Base-by-base conservation (phyloP, 2,329 filamentous ascomycete species). In the Chaetomium olivaceum region DNA sequence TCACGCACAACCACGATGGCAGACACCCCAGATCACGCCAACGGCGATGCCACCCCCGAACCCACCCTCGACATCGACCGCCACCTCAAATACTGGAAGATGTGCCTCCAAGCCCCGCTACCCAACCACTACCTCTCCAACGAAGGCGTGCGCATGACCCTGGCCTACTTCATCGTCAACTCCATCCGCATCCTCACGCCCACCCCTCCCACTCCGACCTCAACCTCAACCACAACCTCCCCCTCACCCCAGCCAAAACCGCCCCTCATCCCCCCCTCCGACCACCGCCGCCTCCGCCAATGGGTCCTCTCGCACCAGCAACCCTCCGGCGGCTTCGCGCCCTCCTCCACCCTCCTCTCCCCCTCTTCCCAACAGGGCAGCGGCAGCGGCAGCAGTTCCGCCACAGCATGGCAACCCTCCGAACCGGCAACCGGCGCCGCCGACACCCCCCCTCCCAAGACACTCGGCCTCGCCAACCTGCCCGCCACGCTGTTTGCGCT, bases 281-380 rank as follows among this genome's bases (percentile, higher is more conserved):
- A 84, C 56, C 81, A 83, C 57, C 71, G 74, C 5, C 74, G 74
- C 2, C 78, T 87, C 55, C 82, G 84, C n/a, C 79, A 87, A 67
- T 98, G 94, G 93, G 87, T 98, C 54, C 90, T 98, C 67, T 83
- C 84, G 52, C 92, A 93, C 74, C 94, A 97, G 77, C 91, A 97
- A 71, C 89, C 91, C 0, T 82, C 86, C 43, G 95, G 95, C 31
- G 95, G 95, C 19, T 98, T 99, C 79, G 89, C 91, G 69, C 93
- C 92, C 50, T 93, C 91, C 68, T 90, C 93, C 1, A 91, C 85
- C 78, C 76, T 96, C 83, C 70, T 79, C 21, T 74, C 80, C n/a
- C 80, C 80, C n/a, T n/a, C n/a, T n/a, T 2, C 36, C 36, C 14
- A 43, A 14, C 36, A 19, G n/a, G n/a, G n/a, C n/a, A n/a, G n/a